Evolutionary conservation across 2,329 filamentous ascomycete species (phyloP).

Genomic region (Aureobasidium zeae): DNA sequence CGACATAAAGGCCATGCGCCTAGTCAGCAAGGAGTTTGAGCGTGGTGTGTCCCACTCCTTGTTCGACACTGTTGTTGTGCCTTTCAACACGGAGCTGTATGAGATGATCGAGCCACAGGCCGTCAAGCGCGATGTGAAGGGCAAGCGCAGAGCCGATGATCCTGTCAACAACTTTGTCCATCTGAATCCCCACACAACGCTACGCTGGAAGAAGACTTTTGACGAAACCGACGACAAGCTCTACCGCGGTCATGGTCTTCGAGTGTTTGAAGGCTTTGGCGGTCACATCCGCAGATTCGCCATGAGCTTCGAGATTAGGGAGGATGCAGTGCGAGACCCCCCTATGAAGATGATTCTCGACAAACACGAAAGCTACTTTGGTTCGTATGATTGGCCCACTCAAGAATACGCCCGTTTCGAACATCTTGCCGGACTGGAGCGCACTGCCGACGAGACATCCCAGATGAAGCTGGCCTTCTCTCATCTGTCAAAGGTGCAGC

Average conservation of each 20-base stretch:
- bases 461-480: constrained; percentile 53
- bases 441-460: constrained; percentile 53
- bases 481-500: constrained; percentile 46
- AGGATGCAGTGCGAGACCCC: constrained; percentile 41
- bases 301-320: constrained; percentile 59
- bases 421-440: constrained; percentile 51
- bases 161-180: constrained; percentile 20
- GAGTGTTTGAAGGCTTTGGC: constrained; percentile 54
- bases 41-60: constrained; percentile 47
- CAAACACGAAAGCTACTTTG: constrained; percentile 51
- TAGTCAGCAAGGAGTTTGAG: constrained; percentile 54
- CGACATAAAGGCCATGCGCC: constrained; percentile 51
- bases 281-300: constrained; percentile 54
- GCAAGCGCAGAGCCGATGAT: constrained; percentile 25
- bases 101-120: constrained; percentile 38
- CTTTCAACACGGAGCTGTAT: constrained; percentile 57
- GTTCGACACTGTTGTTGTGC: constrained; percentile 55
- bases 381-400: constrained; percentile 56
- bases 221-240: constrained; percentile 33
- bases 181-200: constrained; percentile 18
- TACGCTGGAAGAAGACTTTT: constrained; percentile 35
- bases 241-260: constrained; percentile 50
- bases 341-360: constrained; percentile 49
- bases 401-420: constrained; percentile 51
- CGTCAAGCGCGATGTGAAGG: constrained; percentile 28